Evolutionary conservation across 73 alveolate species (phyloP).

Genomic region (Paramecium biaurelia): DNA sequence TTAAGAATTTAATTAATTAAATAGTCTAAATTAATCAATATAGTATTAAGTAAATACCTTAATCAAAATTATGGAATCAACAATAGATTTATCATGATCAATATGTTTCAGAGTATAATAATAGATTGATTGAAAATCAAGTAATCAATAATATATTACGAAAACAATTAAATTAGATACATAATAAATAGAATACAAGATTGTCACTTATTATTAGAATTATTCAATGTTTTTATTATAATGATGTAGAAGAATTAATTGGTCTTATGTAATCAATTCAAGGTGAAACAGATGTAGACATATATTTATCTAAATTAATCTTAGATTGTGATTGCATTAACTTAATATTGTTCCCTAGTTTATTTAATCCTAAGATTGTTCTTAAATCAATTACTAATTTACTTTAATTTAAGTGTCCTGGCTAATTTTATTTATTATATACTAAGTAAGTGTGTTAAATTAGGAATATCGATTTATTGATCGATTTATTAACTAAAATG

Average conservation of each 20-base stretch:
- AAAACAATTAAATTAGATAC: neutral
- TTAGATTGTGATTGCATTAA: slow-evolving; percentile 6
- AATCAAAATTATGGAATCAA: slow-evolving; percentile 10
- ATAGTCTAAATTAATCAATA: neutral
- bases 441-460: slow-evolving; percentile 31
- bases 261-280: neutral
- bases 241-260: slow-evolving; percentile 17
- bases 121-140: neutral
- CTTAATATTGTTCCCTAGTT: neutral
- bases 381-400: neutral
- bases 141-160: neutral
- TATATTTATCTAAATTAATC: neutral
- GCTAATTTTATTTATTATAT: neutral
- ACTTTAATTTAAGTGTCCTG: slow-evolving; percentile 28
- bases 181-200: neutral
- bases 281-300: slow-evolving; percentile 28
- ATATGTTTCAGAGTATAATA: neutral
- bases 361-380: neutral
- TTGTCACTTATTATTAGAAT: neutral
- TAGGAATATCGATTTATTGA: neutral
- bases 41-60: neutral
- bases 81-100: neutral
- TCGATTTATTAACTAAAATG: neutral
- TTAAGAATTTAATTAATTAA: neutral
- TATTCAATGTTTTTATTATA: neutral